Percentiles rank a stretch among this genome's conserved stretches.
These are phyloP conservation scores for Calonectria pseudoturangicola DNA, from an alignment of 2,329 filamentous ascomycete genomes.

Conservation along the genomic window DNA sequence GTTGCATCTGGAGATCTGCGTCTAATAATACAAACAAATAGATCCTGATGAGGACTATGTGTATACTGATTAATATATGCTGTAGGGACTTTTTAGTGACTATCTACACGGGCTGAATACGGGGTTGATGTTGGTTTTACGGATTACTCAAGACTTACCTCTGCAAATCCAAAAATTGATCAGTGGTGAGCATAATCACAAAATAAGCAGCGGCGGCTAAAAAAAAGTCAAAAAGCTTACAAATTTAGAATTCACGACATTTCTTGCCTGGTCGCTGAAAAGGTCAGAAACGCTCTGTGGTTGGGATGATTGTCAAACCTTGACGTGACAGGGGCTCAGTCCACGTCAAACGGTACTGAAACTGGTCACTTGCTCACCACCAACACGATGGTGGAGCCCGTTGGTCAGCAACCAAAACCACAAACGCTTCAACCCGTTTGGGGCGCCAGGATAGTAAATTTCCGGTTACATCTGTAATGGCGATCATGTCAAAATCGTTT, in stretches of 20 bases:
- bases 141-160: no score
- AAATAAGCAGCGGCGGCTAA: no score
- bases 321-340: conserved; percentile 31
- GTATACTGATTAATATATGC: no score
- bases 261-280: neutral
- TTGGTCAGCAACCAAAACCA: conserved; percentile 10
- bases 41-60: no score
- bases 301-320: conserved; percentile 41
- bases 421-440: neutral
- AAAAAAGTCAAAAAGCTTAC: neutral
- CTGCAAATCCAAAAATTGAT: no score
- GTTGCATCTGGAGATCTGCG: no score
- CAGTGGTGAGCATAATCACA: no score
- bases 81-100: no score
- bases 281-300: conserved; percentile 1
- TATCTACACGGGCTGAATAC: no score
- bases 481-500: conserved; percentile 23
- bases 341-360: conserved; percentile 31
- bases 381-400: neutral
- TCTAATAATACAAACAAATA: no score
- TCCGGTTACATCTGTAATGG: conserved; percentile 31
- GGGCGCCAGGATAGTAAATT: conserved; percentile 20
- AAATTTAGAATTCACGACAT: neutral
- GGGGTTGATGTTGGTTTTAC: no score
- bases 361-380: conserved; percentile 17